Conservation (phyloP, 2,329 filamentous ascomycete genomes). For the Aspergillus ochraceoroseus region DNA sequence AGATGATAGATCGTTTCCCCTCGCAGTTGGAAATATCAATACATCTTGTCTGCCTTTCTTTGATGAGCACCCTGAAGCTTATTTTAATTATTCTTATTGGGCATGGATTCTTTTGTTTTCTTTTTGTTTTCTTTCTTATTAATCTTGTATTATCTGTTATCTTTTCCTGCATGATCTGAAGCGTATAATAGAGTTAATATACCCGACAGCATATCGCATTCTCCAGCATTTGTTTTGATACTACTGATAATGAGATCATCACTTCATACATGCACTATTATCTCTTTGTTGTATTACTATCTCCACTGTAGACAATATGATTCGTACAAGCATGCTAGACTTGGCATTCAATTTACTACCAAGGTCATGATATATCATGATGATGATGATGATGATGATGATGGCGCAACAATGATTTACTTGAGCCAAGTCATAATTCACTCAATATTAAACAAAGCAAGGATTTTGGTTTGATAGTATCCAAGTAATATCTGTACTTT, state of each 20-base stretch:
- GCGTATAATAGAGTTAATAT: conserved; percentile 41
- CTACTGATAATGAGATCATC: conserved; percentile 11
- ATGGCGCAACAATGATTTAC: conserved; percentile 1
- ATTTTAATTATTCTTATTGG: conserved; percentile 9
- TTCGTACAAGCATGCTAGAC: too few species aligned
- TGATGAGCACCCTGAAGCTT: conserved; percentile 9
- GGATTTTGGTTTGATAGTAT: conserved; percentile 5
- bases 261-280: conserved; percentile 1
- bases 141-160: conserved; percentile 20
- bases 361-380: too few species aligned
- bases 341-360: too few species aligned
- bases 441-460: not conserved
- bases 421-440: conserved; percentile 4
- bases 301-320: too few species aligned
- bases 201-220: conserved; percentile 31
- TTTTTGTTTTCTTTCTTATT: conserved; percentile 10
- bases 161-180: conserved; percentile 21
- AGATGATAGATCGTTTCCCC: too few species aligned
- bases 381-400: not conserved
- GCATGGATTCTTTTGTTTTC: conserved; percentile 8
- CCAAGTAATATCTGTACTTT: not conserved
- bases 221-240: conserved; percentile 17
- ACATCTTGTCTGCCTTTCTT: conserved; percentile 4
- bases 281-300: not conserved
- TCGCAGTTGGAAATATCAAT: conserved; percentile 10